Conservation (phyloP, 2,329 filamentous ascomycete species). For the Botrytis pseudocinerea region DNA sequence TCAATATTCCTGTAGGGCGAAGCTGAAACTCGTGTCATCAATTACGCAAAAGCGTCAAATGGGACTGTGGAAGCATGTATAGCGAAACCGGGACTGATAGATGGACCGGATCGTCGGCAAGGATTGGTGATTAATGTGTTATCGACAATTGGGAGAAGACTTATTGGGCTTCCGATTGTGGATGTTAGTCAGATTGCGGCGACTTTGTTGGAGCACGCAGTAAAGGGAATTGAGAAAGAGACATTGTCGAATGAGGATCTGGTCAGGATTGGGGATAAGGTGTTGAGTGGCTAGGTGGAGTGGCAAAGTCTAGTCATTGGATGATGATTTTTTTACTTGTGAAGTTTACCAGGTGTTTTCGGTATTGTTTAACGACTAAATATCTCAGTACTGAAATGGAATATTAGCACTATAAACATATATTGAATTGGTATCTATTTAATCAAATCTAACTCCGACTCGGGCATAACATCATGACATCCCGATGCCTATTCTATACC, state of each 20-base stretch:
- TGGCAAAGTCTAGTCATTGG: neutral
- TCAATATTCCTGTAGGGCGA: conserved; percentile 45
- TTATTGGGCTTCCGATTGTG: conserved; percentile 43
- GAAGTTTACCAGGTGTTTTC: neutral
- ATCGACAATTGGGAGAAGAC: conserved; percentile 28
- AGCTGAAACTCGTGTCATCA: conserved; percentile 48
- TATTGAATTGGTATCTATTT: neutral
- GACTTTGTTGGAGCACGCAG: conserved; percentile 46
- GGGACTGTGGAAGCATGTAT: conserved; percentile 44
- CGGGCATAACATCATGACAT: neutral
- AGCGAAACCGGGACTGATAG: conserved; percentile 49
- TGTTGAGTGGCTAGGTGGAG: neutral
- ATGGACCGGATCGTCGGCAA: conserved; percentile 33
- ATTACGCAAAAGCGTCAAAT: conserved; percentile 44
- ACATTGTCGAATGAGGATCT: conserved; percentile 9
- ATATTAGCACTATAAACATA: neutral
- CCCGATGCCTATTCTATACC: neutral
- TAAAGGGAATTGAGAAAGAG: conserved; percentile 14
- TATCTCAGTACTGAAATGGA: neutral
- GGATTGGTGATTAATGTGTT: conserved; percentile 30
- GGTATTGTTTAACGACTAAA: neutral
- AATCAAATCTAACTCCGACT: neutral
- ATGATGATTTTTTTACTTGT: neutral
- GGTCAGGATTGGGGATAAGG: neutral
- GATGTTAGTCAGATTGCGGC: conserved; percentile 45